Evolutionary conservation across 1,284 basidiomycete genomes (phyloP).

Genomic region (Chondrostereum purpureum): DNA sequence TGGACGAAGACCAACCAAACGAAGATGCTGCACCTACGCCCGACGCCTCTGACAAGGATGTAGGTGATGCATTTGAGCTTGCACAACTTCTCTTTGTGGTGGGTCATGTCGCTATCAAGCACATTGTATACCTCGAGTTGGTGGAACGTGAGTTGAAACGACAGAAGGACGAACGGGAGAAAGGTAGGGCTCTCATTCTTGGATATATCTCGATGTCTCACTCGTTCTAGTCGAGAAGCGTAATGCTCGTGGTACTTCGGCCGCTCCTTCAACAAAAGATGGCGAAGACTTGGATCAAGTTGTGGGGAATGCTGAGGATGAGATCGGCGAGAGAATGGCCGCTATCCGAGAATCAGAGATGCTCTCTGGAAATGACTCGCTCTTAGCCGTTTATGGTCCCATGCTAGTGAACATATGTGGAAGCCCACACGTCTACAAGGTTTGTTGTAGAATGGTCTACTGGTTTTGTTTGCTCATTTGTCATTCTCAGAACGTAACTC

Average conservation of each 20-base stretch:
- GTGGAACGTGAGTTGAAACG: slow-evolving; percentile 98
- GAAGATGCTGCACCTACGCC: slow-evolving; percentile 11
- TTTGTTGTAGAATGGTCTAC: slow-evolving; percentile 22
- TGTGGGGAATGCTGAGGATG: slow-evolving; percentile 95
- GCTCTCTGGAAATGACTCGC: slow-evolving; percentile 77
- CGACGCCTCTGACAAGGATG: slow-evolving; percentile 33
- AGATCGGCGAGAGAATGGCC: slow-evolving; percentile 90
- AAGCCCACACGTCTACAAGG: slow-evolving; percentile 83
- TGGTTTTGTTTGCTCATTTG: slow-evolving; percentile 4
- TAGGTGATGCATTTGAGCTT: slow-evolving; percentile 78
- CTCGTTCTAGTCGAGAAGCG: slow-evolving; percentile 49
- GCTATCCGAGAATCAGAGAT: slow-evolving; percentile 84
- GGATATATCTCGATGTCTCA: slow-evolving; percentile 6
- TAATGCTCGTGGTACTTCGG: slow-evolving; percentile 29
- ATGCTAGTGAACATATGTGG: slow-evolving; percentile 88
- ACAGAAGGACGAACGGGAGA: slow-evolving; percentile 84
- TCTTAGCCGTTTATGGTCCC: slow-evolving; percentile 84
- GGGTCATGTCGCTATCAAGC: slow-evolving; percentile 95
- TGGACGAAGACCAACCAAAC: slow-evolving; percentile 42
- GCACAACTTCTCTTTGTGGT: slow-evolving; percentile 92
- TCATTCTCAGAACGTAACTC: slow-evolving; percentile 67
- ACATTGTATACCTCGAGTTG: slow-evolving; percentile 93
- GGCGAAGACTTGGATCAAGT: slow-evolving; percentile 94
- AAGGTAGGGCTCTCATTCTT: slow-evolving; percentile 42
- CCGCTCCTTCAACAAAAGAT: slow-evolving; percentile 47